phyloP scores from a whole-genome alignment of 2,329 filamentous ascomycete species.

The Lasiodiplodia theobromae region DNA sequence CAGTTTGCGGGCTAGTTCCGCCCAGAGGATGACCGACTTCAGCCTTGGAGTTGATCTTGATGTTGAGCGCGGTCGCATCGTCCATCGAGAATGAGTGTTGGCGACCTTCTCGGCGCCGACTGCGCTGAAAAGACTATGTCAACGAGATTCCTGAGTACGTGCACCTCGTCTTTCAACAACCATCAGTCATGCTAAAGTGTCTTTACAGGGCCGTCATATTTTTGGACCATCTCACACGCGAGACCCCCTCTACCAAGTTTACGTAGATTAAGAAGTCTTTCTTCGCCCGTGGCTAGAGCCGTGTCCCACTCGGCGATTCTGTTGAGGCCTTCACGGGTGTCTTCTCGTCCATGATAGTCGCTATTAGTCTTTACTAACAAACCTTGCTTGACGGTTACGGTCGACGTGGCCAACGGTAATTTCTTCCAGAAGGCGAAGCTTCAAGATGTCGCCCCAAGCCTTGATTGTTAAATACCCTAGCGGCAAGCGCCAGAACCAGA shows the following conservation, averaged over 20 bases:
- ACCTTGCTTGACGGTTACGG: slow-evolving; percentile 78
- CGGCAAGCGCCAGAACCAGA: too few relatives aligned
- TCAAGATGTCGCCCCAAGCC: slow-evolving; percentile 40
- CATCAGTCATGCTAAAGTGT: slow-evolving; percentile 43
- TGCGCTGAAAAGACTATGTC: slow-evolving; percentile 62
- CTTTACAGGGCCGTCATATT: slow-evolving; percentile 86
- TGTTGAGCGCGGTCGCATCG: too few relatives aligned
- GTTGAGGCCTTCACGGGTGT: slow-evolving; percentile 87
- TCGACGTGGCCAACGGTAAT: slow-evolving; percentile 89
- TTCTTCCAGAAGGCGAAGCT: slow-evolving; percentile 71
- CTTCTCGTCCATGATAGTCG: slow-evolving; percentile 83
- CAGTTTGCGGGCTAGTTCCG: too few relatives aligned
- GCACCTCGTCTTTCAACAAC: neutral
- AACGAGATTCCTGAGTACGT: slow-evolving; percentile 42
- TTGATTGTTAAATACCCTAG: too few relatives aligned
- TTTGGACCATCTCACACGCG: slow-evolving; percentile 85
- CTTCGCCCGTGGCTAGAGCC: slow-evolving; percentile 66
- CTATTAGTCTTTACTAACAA: slow-evolving; percentile 60
- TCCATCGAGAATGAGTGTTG: too few relatives aligned
- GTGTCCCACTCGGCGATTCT: slow-evolving; percentile 64
- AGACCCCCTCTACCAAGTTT: slow-evolving; percentile 72
- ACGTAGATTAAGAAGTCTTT: slow-evolving; percentile 82
- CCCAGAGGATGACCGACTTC: too few relatives aligned
- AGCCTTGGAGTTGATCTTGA: too few relatives aligned
- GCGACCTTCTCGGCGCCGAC: too few relatives aligned